A percentile compares a stretch with the other conserved stretches of the same genome.
Conservation (phyloP, 768 basidiomycete species). For the Podaxis sp. region DNA sequence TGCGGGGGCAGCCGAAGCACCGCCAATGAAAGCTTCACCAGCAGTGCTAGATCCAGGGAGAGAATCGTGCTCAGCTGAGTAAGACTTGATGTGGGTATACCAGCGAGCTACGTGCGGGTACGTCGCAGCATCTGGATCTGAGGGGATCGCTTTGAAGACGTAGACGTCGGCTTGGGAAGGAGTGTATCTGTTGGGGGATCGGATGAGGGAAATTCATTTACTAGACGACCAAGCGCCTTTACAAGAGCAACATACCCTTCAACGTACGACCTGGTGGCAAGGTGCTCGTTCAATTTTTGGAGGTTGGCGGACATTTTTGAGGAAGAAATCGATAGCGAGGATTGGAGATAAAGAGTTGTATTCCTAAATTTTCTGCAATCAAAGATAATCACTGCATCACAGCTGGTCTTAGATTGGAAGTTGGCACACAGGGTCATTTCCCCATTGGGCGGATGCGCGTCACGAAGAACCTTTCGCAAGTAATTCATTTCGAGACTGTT, state of each 20-base stretch:
- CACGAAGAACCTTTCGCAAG: background rate
- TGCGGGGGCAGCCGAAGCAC: slow-evolving; percentile 43
- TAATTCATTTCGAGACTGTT: background rate
- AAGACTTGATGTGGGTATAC: slow-evolving; percentile 94
- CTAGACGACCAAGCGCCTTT: background rate
- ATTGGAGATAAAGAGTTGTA: slow-evolving; percentile 19
- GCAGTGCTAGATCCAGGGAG: slow-evolving; percentile 87
- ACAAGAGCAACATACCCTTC: slow-evolving; percentile 69
- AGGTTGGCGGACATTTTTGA: slow-evolving; percentile 65
- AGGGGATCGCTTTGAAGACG: slow-evolving; percentile 79
- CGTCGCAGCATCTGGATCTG: slow-evolving; percentile 59
- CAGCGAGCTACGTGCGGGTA: slow-evolving; percentile 82
- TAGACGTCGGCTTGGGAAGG: slow-evolving; percentile 94
- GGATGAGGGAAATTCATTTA: slow-evolving; percentile 9
- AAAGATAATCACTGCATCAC: slow-evolving; percentile 19
- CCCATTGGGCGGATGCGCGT: background rate
- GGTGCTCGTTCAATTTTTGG: slow-evolving; percentile 79
- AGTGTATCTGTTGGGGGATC: slow-evolving; percentile 58
- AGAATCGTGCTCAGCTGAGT: slow-evolving; percentile 69
- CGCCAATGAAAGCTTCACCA: slow-evolving; percentile 66
- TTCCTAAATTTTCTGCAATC: slow-evolving; percentile 16
- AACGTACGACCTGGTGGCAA: slow-evolving; percentile 83
- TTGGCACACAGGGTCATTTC: background rate
- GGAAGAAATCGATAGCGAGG: slow-evolving; percentile 15
- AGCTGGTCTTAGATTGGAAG: slow-evolving; percentile 9